These are phyloP conservation scores for Knoxia roxburghii DNA, from an alignment of 257 asterid species.

Conservation along the genomic window DNA sequence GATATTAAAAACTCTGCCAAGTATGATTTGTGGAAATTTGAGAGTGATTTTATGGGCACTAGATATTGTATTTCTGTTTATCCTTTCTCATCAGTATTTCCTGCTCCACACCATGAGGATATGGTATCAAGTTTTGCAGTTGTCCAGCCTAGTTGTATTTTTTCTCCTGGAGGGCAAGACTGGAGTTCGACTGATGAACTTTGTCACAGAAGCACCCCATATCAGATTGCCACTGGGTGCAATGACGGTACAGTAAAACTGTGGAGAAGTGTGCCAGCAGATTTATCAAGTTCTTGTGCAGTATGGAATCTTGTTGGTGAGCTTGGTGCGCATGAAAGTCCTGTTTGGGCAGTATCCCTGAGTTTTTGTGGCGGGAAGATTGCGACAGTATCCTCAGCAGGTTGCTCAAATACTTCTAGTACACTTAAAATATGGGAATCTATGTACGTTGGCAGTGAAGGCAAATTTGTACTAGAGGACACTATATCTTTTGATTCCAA, in stretches of 20 bases:
- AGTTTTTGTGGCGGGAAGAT: slow-evolving; percentile 68
- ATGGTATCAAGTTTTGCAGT: slow-evolving; percentile 64
- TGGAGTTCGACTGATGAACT: slow-evolving; percentile 30
- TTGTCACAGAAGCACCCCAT: slow-evolving; percentile 44
- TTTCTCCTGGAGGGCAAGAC: slow-evolving; percentile 37
- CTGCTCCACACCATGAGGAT: slow-evolving; percentile 49
- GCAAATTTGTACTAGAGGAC: slow-evolving; percentile 74
- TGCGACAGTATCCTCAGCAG: slow-evolving; percentile 48
- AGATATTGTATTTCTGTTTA: slow-evolving; percentile 47
- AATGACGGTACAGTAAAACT: slow-evolving; percentile 61
- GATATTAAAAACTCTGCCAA: slow-evolving; percentile 21
- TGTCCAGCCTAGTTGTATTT: slow-evolving; percentile 43
- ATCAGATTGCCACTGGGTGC: slow-evolving; percentile 82
- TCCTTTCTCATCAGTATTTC: slow-evolving; percentile 65
- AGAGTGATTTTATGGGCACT: slow-evolving; percentile 49
- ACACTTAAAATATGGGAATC: slow-evolving; percentile 73
- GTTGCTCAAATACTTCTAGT: slow-evolving; percentile 28
- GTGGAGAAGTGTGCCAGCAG: slow-evolving; percentile 74
- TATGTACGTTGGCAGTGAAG: slow-evolving; percentile 49
- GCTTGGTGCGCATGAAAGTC: slow-evolving; percentile 55
- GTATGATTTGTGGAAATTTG: slow-evolving; percentile 42
- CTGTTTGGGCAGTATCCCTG: slow-evolving; percentile 48
- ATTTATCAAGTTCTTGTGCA: slow-evolving; percentile 32
- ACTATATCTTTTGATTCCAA: slow-evolving; percentile 56
- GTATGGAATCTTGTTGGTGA: slow-evolving; percentile 80